These are phyloP conservation scores for Cytospora chrysosperma DNA, from an alignment of 2,329 filamentous ascomycete genomes.

Conservation along the genomic window DNA sequence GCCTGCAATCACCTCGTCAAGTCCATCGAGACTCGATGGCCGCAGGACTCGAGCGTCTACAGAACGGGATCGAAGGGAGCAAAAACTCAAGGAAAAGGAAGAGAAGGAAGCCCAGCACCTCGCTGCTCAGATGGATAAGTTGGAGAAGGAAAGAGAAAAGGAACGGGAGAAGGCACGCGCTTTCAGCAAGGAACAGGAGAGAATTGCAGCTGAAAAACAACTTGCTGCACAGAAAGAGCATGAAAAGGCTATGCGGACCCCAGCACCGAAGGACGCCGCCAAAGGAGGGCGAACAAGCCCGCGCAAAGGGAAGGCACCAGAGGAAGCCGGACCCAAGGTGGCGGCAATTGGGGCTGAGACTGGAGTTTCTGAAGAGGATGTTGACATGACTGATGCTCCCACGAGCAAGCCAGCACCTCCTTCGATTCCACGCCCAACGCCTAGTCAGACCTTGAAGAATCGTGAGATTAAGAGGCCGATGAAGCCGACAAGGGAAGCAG, in stretches of 20 bases:
- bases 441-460: constrained; percentile 48
- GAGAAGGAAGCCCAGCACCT: constrained; percentile 61
- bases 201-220: constrained; percentile 50
- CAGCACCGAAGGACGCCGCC: constrained; percentile 40
- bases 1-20: constrained; percentile 37
- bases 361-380: constrained; percentile 41
- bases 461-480: constrained; percentile 58
- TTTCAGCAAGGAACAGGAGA: constrained; percentile 59
- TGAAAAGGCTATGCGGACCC: constrained; percentile 37
- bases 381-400: constrained; percentile 58
- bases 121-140: constrained; percentile 59
- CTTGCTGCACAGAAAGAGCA: constrained; percentile 53
- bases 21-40: constrained; percentile 43
- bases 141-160: constrained; percentile 68
- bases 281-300: constrained; percentile 52
- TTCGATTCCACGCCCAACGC: constrained; percentile 53
- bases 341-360: constrained; percentile 34
- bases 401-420: constrained; percentile 56
- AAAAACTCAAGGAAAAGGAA: constrained; percentile 62
- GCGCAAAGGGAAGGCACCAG: constrained; percentile 43
- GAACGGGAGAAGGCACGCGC: constrained; percentile 66
- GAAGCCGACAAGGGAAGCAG: constrained; percentile 60
- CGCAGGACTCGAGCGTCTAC: constrained; percentile 58
- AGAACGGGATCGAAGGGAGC: constrained; percentile 59
- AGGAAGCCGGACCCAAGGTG: constrained; percentile 33